phyloP scores from a whole-genome alignment of 2,329 filamentous ascomycete species.

The Camptophora hylomeconis region DNA sequence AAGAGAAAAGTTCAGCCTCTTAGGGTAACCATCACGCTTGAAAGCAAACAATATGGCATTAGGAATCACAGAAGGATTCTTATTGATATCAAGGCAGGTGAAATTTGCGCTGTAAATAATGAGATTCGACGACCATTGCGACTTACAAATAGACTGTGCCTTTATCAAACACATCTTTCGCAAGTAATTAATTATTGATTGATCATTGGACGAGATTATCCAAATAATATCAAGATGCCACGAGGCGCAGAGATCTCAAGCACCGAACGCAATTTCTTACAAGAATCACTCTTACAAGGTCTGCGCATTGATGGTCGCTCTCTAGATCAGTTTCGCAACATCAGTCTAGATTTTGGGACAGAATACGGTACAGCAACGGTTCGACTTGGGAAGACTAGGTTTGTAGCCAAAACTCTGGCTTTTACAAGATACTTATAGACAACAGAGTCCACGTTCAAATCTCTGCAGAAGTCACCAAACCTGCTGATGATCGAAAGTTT shows the following conservation, averaged over 20 bases:
- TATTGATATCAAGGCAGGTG: too few relatives aligned
- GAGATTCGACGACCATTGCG: too few relatives aligned
- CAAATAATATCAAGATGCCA: too few relatives aligned
- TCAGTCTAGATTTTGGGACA: constrained; percentile 73
- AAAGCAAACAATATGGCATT: too few relatives aligned
- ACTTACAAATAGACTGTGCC: too few relatives aligned
- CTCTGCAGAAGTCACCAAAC: constrained; percentile 76
- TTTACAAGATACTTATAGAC: constrained; percentile 3
- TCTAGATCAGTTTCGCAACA: constrained; percentile 64
- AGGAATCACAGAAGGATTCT: too few relatives aligned
- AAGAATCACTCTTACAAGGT: constrained; percentile 67
- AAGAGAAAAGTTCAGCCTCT: too few relatives aligned
- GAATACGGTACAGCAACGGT: constrained; percentile 86
- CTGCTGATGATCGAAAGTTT: constrained; percentile 78
- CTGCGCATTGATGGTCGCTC: constrained; percentile 72
- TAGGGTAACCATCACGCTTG: too few relatives aligned
- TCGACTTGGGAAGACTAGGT: constrained; percentile 81
- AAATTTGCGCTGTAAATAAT: too few relatives aligned
- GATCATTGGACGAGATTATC: too few relatives aligned
- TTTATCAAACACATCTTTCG: too few relatives aligned
- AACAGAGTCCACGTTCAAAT: constrained; percentile 68
- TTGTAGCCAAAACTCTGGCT: constrained; percentile 14
- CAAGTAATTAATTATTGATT: too few relatives aligned
- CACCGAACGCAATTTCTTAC: constrained; percentile 76
- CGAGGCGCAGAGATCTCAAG: constrained; percentile 82